Base-by-base conservation (phyloP, 2,329 filamentous ascomycete genomes). In the Zymoseptoria pseudotritici region DNA sequence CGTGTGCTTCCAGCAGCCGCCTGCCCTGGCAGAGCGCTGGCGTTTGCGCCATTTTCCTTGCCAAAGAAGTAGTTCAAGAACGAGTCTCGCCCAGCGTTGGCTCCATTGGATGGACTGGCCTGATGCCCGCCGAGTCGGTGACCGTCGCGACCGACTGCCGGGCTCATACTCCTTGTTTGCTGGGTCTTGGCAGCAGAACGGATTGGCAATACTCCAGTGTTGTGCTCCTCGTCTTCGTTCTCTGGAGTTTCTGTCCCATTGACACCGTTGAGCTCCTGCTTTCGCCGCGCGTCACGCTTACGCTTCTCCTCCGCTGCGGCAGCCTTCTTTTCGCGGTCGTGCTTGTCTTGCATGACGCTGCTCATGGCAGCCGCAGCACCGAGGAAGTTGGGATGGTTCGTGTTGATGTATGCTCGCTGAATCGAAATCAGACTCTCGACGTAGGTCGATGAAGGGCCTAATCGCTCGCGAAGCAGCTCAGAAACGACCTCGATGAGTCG, bases 41-140 rank as follows among this genome's bases (percentile, higher is more conserved):
- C 58, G 42, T 61, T 65, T 61, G 80, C 75, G 49, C 83, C 80
- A 53, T 90, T 90, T 63, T 99, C 94, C 73, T 99, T 97, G 69
- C 94, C 92, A 70, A 99, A 99, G 77, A 99, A 99, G 76, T 99
- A 99, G 76, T 93, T 97, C 63, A 99, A 76, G 80, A 99, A 99
- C 0, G 91, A 95, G 76, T 99, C 94, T 63, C 87, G 85, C 50
- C 90, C 85, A 4, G 79, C 78, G 64, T 67, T 67, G 24, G 20
- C 56, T 2, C 22, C 24, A 4, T 56, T 52, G 9, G 53, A 36
- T 9, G 58, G 55, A 55, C 62, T 63, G 17, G 62, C 57, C 6
- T 63, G 42, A 31, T 71, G 68, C 4, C 20, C 20, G 22, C 59
- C 63, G 49, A 69, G 56, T 57, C 70, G 61, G 55, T 70, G 67